Evolutionary conservation across 1,284 basidiomycete species (phyloP), one percentile per base, ranked within the genome.

Genomic region (Fomitopsis schrenkii): DNA sequence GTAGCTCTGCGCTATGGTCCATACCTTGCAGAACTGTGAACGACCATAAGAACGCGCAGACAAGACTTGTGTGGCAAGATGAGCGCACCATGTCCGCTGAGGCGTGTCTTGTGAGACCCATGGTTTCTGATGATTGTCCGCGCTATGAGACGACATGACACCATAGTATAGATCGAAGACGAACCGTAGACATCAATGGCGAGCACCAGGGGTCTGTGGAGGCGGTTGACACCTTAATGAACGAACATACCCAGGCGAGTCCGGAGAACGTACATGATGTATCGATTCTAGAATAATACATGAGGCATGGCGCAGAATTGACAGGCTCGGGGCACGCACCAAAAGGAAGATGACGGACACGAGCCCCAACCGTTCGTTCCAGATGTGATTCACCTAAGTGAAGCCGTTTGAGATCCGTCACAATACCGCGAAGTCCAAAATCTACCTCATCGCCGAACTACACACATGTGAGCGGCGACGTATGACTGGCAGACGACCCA

Each of bases 331-430:
- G 15, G 8, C 7, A 66, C 72, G 45, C 40, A 74, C 72, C 30
- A 74, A 53, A 9, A 74, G 63, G 55, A 74, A 74, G 45, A 74
- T 67, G 17, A 65, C 58, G 9, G 71, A 72, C 26, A 72, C 72
- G n/a, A 74, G 63, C 38, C 71, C 70, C 36, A 63, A 61, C 48
- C 62, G 64, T 6, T 64, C 61, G 33, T 61, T 62, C 72, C 72
- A 74, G 8, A 74, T 71, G 52, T 67, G 61, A 55, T 66, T 61
- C 35, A 74, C 63, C 72, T 74, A 30, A 26, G 2, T 19, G 6
- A 14, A 28, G 12, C n/a, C 4, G n/a, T 19, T 22, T 22, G 19
- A n/a, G 26, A 33, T 44, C 1, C 9, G 22, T 12, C 33, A 26
- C 45, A 36, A 33, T 3, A 2, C 7, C 36, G 41, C 35, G 15